A percentile compares a stretch with the other conserved stretches of the same genome.
phyloP scores from a whole-genome alignment of 2,329 filamentous ascomycete species.

The Cladophialophora yegresii region DNA sequence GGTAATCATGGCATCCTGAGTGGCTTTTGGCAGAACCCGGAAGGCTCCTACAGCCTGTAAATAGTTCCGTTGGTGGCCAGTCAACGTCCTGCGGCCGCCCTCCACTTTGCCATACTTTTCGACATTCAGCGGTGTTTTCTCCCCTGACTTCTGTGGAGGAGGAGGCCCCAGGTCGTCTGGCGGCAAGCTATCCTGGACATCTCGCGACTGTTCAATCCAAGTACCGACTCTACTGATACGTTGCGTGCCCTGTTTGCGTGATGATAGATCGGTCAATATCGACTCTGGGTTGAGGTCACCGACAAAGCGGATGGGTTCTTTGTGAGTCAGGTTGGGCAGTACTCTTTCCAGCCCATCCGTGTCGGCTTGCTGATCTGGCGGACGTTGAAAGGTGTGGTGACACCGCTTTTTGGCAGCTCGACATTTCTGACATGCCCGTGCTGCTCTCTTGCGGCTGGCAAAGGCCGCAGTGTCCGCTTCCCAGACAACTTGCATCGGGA shows the following conservation, averaged over 20 bases:
- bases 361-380: conserved; percentile 34
- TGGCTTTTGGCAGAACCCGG: conserved; percentile 40
- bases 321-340: conserved; percentile 35
- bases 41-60: conserved; percentile 36
- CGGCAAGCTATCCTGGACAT: conserved; percentile 23
- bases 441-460: conserved; percentile 36
- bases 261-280: conserved; percentile 40
- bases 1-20: conserved; percentile 40
- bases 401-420: conserved; percentile 37
- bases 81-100: conserved; percentile 34
- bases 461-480: conserved; percentile 36
- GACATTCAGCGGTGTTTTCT: conserved; percentile 35
- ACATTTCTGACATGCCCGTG: conserved; percentile 34
- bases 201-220: conserved; percentile 34
- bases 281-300: conserved; percentile 48
- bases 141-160: conserved; percentile 21
- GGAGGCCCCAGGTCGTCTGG: conserved; percentile 24
- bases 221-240: conserved; percentile 36
- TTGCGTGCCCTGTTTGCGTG: conserved; percentile 23
- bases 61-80: conserved; percentile 36
- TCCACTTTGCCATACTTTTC: conserved; percentile 36
- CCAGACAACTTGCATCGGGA: conserved; percentile 35
- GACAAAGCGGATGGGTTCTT: conserved; percentile 42
- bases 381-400: conserved; percentile 36
- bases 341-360: conserved; percentile 34